phyloP scores from a whole-genome alignment of 2,329 filamentous ascomycete genomes.

The Alternaria sp. region DNA sequence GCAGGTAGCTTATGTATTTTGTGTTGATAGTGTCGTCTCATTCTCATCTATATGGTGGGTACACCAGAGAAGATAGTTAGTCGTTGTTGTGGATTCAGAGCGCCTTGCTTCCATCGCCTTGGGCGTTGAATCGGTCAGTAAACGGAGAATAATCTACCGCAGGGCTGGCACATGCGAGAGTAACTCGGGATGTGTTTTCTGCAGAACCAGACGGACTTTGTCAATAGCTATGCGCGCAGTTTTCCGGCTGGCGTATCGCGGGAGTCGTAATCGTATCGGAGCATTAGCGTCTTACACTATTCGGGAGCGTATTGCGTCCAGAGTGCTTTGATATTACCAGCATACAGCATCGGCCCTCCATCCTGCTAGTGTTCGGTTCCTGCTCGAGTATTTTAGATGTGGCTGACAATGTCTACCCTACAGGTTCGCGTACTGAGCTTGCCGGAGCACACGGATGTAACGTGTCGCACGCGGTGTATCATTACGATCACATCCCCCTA shows the following conservation, averaged over 20 bases:
- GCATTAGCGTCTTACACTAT: conserved; percentile 34
- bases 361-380: conserved; percentile 13
- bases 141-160: conserved; percentile 50
- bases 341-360: conserved; percentile 40
- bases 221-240: conserved; percentile 52
- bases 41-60: conserved; percentile 51
- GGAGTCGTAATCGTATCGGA: conserved; percentile 24
- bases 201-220: conserved; percentile 50
- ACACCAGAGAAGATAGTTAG: conserved; percentile 51
- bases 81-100: conserved; percentile 28
- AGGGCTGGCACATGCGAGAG: conserved; percentile 57
- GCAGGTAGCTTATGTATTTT: conserved; percentile 42
- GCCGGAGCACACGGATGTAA: conserved; percentile 8
- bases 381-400: not conserved
- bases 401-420: not conserved
- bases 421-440: not conserved
- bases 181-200: conserved; percentile 55
- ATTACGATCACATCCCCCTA: conserved; percentile 16
- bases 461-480: conserved; percentile 25
- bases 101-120: conserved; percentile 45
- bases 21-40: conserved; percentile 50
- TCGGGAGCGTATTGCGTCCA: conserved; percentile 42
- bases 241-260: conserved; percentile 51
- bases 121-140: conserved; percentile 38
- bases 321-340: conserved; percentile 35